A percentile compares a stretch with the other conserved stretches of the same genome.
Conservation (phyloP, 1,139 yeast genomes). For the Hyphopichia pseudoburtonii region DNA sequence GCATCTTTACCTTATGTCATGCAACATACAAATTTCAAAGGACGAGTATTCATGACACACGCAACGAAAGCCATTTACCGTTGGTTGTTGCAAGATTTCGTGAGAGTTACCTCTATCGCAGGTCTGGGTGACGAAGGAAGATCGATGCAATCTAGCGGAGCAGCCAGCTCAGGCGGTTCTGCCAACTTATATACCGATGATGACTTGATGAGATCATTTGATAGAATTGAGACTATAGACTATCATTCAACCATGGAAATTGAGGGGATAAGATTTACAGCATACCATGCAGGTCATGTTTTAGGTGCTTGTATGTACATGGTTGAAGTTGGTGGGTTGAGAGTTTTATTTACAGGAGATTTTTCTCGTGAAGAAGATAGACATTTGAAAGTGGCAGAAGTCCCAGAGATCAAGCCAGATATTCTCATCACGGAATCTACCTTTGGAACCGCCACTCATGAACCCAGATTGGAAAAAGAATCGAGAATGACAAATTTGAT, state of each 20-base stretch:
- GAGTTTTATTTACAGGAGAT: conserved; percentile 91
- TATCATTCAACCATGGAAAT: conserved; percentile 94
- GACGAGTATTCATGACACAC: conserved; percentile 97
- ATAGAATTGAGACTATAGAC: conserved; percentile 88
- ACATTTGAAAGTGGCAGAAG: conserved; percentile 92
- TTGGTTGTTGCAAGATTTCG: conserved; percentile 93
- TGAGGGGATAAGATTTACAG: conserved; percentile 92
- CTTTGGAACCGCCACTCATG: conserved; percentile 96
- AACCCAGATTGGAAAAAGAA: conserved; percentile 85
- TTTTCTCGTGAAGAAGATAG: conserved; percentile 94
- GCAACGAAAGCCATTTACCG: conserved; percentile 97
- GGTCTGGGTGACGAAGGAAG: conserved; percentile 35
- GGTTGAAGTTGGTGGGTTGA: conserved; percentile 90
- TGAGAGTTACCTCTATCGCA: conserved; percentile 79
- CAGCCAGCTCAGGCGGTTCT: conserved; percentile 23
- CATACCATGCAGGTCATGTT: conserved; percentile 98
- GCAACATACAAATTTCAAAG: conserved; percentile 94
- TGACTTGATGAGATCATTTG: conserved; percentile 84
- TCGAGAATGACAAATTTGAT: conserved; percentile 74
- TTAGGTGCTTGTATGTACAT: conserved; percentile 98
- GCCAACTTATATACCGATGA: conserved; percentile 81
- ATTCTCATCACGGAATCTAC: conserved; percentile 92
- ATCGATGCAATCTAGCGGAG: conserved; percentile 21
- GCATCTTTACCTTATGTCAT: conserved; percentile 96
- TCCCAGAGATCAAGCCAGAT: conserved; percentile 88